Conservation (phyloP, 768 basidiomycete species). For the Mycena alexandri region DNA sequence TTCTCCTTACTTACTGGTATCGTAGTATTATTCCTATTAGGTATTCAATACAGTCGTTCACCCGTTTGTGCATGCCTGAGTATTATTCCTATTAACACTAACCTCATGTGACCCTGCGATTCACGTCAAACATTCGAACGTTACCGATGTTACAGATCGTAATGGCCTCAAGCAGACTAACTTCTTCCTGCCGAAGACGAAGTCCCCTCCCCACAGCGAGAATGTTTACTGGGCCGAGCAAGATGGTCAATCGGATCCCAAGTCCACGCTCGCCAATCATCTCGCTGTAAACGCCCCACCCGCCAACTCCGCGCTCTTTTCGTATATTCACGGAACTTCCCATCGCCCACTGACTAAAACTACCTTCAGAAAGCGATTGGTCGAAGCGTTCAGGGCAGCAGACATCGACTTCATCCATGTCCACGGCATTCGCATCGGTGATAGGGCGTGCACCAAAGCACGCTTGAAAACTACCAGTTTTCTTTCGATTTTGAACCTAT, state of each 20-base stretch:
- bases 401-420: conserved; percentile 25
- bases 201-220: conserved; percentile 35
- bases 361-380: neutral
- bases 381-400: conserved; percentile 1
- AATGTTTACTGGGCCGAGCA: conserved; percentile 34
- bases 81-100: no score
- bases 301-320: conserved; percentile 24
- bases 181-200: conserved; percentile 37
- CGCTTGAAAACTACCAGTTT: no score
- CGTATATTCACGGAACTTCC: conserved; percentile 7
- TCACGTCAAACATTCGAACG: conserved; percentile 37
- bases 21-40: no score
- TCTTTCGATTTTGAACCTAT: no score
- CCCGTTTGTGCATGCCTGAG: no score
- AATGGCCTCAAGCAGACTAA: conserved; percentile 16
- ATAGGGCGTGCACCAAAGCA: no score
- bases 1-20: no score
- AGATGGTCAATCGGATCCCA: conserved; percentile 31
- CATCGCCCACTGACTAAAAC: conserved; percentile 12
- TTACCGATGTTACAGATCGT: conserved; percentile 8
- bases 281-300: conserved; percentile 30
- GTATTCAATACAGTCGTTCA: no score
- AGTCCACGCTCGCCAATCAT: conserved; percentile 20
- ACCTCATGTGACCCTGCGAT: conserved; percentile 26
- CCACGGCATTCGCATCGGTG: conserved; percentile 42